Base-by-base conservation (phyloP, 495 filamentous ascomycete genomes). In the Penicillium odoratum region DNA sequence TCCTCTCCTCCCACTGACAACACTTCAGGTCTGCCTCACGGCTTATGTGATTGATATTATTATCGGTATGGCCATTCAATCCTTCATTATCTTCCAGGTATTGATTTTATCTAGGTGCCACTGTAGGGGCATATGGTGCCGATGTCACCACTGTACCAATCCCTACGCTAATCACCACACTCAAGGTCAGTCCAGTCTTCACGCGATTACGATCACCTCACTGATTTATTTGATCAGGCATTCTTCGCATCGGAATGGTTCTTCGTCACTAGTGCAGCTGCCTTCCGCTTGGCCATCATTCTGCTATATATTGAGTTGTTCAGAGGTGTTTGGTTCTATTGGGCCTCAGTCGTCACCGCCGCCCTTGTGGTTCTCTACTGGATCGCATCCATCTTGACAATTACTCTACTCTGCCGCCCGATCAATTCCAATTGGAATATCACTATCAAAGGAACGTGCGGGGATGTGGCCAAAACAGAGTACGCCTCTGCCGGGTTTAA, bases 401-500 rank as follows among this genome's bases (percentile, higher is more conserved):
- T 65, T n/a, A 28, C 55, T 7, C 31, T 63, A 4, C 51, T 68
- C 7, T 68, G 59, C 33, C 57, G 60, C 4, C 65, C 63, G n/a
- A 58, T 68, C 10, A 38, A 40, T 26, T 58, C 46, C 57, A 66
- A 63, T 38, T 68, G 63, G 65, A 48, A 68, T 9, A 21, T 38
- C 6, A 55, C 47, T 0, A 48, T 63, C 15, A 33, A 55, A 25
- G 59, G 60, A 3, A 55, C 40, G n/a, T 66, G 65, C 34, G 65
- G 57, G 0, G 55, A 66, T 45, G 36, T 58, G 4, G 8, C 42
- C 9, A 56, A 57, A 36, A 55, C 58, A 6, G 46, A 63, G 43
- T 57, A 60, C 33, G 60, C 57, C 11, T 60, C 63, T 26, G 56
- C 65, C 16, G 60, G 57, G 13, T 63, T 68, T 55, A 68, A 63